Base-by-base conservation (phyloP, 345 rosid genomes). In the Melaleuca alternifolia region DNA sequence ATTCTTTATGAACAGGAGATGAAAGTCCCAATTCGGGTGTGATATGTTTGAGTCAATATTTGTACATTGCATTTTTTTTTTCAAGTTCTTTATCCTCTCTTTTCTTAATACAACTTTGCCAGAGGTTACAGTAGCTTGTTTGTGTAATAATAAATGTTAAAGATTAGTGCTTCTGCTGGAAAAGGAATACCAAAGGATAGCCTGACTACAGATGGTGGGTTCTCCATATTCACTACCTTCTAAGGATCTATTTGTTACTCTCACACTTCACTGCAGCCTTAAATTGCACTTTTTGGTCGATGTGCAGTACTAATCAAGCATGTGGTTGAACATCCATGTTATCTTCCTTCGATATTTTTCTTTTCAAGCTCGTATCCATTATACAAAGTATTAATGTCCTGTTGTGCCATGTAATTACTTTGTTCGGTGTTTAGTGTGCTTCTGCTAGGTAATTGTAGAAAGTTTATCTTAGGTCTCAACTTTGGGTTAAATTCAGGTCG, bases 401-500 rank as follows among this genome's bases (percentile, higher is more conserved):
- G 21, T 37, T 2, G 48, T 37, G 48, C 48, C 26, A 41, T 37
- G 81, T 33, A 18, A 71, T n/a, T 12, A 53, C 4, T 51, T 51
- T 51, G 61, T 51, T 46, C 1, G 12, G 54, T 51, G 50, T 83
- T 51, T 33, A 52, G 85, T 51, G 85, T 20, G 61, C 62, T 85
- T 56, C 26, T 71, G 48, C 48, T 71, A 71, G 81, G 10, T 71
- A 9, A 71, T 71, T 18, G 48, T 71, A 5, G 13, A 37, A 71
- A 37, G 81, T 71, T 71, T 33, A 18, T 5, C 48, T 71, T 37
- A 71, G 48, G 48, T 37, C 81, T 37, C 30, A 33, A 14, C 44
- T 79, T 86, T 59, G 50, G 51, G 2, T 82, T 48, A 59, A 48
- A 52, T 88, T 85, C 94, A 97, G 99, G 99, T 97, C 86, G 98